These are phyloP conservation scores for Eragrostis tef DNA, from an alignment of 202 grass and related monocot genomes.

Conservation along the genomic window DNA sequence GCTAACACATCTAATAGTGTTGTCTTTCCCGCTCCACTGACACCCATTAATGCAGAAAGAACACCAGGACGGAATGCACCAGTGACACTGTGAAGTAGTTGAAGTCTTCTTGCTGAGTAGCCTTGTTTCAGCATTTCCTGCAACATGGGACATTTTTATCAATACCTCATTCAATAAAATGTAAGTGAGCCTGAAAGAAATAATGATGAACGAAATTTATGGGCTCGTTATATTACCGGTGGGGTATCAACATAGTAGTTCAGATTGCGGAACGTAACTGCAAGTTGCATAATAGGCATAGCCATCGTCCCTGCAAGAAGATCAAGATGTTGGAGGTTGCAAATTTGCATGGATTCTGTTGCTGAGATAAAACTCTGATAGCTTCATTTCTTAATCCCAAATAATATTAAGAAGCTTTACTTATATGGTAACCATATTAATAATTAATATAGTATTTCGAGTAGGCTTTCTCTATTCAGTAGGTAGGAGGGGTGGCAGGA, in stretches of 20 bases:
- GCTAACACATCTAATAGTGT: slow-evolving; percentile 79
- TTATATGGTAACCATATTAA: neutral
- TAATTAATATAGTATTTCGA: neutral
- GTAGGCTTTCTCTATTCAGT: neutral
- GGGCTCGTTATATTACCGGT: slow-evolving; percentile 42
- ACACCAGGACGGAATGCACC: slow-evolving; percentile 65
- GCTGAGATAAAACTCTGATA: neutral
- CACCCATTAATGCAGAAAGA: slow-evolving; percentile 79
- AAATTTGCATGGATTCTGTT: slow-evolving; percentile 4
- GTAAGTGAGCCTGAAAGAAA: slow-evolving; percentile 25
- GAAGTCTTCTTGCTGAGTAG: slow-evolving; percentile 52
- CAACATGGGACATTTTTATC: neutral
- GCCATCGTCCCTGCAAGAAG: slow-evolving; percentile 56
- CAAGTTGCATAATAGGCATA: slow-evolving; percentile 61
- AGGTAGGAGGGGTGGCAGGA: neutral
- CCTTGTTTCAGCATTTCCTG: slow-evolving; percentile 80
- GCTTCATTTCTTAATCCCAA: neutral
- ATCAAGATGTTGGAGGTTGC: neutral
- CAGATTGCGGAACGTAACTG: slow-evolving; percentile 64
- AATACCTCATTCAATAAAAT: neutral
- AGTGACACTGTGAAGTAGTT: slow-evolving; percentile 62
- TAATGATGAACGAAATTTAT: neutral
- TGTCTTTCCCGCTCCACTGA: slow-evolving; percentile 75
- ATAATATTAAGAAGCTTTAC: neutral
- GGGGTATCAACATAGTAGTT: slow-evolving; percentile 78